phyloP scores from a whole-genome alignment of 805 yeast genomes.

The Kazachstania kunashirensis region DNA sequence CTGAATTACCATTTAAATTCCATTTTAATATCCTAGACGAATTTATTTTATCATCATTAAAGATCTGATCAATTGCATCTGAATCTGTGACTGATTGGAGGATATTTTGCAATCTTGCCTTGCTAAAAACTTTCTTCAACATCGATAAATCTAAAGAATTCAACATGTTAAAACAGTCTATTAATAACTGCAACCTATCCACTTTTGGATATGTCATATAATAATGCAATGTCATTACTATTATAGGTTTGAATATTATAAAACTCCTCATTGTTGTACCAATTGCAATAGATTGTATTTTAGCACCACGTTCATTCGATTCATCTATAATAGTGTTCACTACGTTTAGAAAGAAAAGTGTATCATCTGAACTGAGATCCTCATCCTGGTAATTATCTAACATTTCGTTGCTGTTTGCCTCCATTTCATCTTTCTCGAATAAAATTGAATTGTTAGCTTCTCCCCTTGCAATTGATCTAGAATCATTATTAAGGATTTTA shows the following conservation, averaged over 20 bases:
- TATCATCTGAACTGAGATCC: slow-evolving; percentile 21
- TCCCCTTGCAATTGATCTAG: too few species aligned
- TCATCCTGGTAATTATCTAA: not conserved
- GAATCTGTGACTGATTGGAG: slow-evolving; percentile 17
- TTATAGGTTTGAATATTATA: slow-evolving; percentile 48
- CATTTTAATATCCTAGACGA: slow-evolving; percentile 10
- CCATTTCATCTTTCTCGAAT: slow-evolving; percentile 3
- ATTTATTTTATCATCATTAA: slow-evolving; percentile 4
- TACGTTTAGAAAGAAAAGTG: slow-evolving; percentile 46
- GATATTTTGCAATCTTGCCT: slow-evolving; percentile 14
- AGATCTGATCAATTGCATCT: slow-evolving; percentile 7
- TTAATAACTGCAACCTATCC: slow-evolving; percentile 7
- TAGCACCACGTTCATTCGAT: slow-evolving; percentile 45
- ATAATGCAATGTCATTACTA: slow-evolving; percentile 40
- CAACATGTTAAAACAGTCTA: slow-evolving; percentile 19
- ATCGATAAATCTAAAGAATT: slow-evolving; percentile 21
- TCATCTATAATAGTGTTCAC: slow-evolving; percentile 40
- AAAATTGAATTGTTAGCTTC: not conserved
- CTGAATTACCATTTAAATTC: slow-evolving; percentile 8
- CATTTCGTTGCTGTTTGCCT: not conserved
- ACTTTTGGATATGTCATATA: slow-evolving; percentile 18
- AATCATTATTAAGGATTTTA: too few species aligned
- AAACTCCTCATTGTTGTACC: slow-evolving; percentile 46
- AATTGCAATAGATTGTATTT: slow-evolving; percentile 49
- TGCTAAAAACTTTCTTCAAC: slow-evolving; percentile 11